phyloP scores from a whole-genome alignment of 345 rosid species.

The Eucalyptus sp. region DNA sequence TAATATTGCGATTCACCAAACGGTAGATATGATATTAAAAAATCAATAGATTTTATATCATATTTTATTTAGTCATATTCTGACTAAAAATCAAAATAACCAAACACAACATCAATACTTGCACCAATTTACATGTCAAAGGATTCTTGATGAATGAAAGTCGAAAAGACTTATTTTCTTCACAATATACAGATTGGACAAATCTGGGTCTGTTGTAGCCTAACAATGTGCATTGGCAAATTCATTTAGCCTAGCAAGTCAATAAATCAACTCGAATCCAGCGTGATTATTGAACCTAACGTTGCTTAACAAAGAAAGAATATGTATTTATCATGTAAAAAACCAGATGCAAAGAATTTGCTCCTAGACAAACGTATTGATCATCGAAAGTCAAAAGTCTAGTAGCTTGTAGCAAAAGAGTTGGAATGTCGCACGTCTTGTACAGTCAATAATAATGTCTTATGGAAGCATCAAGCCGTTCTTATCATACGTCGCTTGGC shows the following conservation, averaged over 20 bases:
- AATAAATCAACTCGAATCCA: not conserved
- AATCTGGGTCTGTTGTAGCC: not conserved
- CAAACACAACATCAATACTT: accelerated
- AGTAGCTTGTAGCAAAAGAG: not conserved
- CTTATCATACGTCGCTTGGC: not conserved
- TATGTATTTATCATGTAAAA: not conserved
- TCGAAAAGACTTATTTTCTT: not conserved
- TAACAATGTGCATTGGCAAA: not conserved
- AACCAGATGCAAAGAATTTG: not conserved
- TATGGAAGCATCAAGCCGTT: not conserved
- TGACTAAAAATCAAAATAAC: too few relatives aligned
- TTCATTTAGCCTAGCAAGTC: not conserved
- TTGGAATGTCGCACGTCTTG: not conserved
- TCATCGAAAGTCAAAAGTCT: not conserved
- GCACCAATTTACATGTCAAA: not conserved
- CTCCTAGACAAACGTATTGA: not conserved
- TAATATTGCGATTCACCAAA: too few relatives aligned
- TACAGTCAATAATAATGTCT: not conserved
- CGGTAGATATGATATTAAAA: accelerated
- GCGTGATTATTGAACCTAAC: not conserved
- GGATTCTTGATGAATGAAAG: not conserved
- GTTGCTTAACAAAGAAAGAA: not conserved
- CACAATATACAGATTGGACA: not conserved
- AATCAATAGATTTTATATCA: too few relatives aligned
- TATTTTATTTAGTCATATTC: accelerated